Base-by-base conservation (phyloP, 495 filamentous ascomycete species). In the Penicillium daleae region DNA sequence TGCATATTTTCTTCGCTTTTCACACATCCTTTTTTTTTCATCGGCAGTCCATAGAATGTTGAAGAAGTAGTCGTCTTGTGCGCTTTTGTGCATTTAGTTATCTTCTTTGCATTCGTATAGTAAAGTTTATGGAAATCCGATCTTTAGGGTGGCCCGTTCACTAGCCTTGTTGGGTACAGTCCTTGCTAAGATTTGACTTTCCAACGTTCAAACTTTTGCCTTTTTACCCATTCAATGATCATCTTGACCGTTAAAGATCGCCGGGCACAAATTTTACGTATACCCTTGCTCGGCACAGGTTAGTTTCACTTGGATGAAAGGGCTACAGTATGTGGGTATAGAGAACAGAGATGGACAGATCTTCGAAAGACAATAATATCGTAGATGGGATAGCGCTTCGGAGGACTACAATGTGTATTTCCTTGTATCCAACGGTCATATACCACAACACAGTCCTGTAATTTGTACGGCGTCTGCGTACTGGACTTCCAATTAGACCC, bases 121-220 rank as follows among this genome's bases (percentile, higher is more conserved):
- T 27, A 58, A 48, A 21, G 21, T 33, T 48, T 48, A 44, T 17
- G 17, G n/a, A 31, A n/a, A 26, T 37, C 24, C 19, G 26, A 44
- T 19, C 37, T 19, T 50, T 31, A n/a, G 27, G 44, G 19, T 53
- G 56, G 56, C 21, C 56, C 56, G 54, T 56, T 31, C 35, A 27
- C 54, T 13, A 33, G 49, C 39, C 33, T 50, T 53, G 40, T 49
- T 29, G 17, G 19, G 8, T 32, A 35, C 13, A 40, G 27, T 56
- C 40, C 44, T 52, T 50, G 42, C 17, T 60, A 21, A 21, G n/a
- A 27, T 56, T 65, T 65, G 57, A 48, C 66, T 67, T 65, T 64
- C 40, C 56, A 61, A 62, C 69, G 62, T 67, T 65, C 33, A 49
- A 65, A 60, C 58, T 66, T 68, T 55, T 48, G 4, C 42, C 3